Evolutionary conservation across 345 rosid species (phyloP).

Genomic region (Boechera retrofracta): DNA sequence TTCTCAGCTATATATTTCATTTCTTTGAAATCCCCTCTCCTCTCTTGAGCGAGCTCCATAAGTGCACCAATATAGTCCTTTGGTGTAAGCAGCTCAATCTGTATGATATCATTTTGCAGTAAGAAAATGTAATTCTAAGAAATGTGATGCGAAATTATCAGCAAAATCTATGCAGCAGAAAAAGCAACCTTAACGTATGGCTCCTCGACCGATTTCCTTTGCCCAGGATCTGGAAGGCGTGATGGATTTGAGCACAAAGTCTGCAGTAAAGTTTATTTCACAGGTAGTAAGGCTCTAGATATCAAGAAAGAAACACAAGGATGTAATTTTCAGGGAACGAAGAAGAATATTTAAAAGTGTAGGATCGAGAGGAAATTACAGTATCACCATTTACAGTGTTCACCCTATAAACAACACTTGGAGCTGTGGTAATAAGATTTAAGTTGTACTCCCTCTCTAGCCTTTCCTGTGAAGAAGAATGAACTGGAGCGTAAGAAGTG

Average conservation of each 20-base stretch:
- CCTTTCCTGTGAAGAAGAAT: slow-evolving; percentile 78
- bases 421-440: slow-evolving; percentile 97
- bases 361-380: slow-evolving; percentile 67
- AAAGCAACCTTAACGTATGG: slow-evolving; percentile 83
- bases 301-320: slow-evolving; percentile 20
- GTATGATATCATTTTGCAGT: slow-evolving; percentile 38
- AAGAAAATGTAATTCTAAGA: slow-evolving; percentile 23
- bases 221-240: slow-evolving; percentile 93
- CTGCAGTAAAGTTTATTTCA: slow-evolving; percentile 54
- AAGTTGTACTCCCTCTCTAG: slow-evolving; percentile 97
- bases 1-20: slow-evolving; percentile 91
- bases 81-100: slow-evolving; percentile 98
- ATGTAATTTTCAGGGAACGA: slow-evolving; percentile 27
- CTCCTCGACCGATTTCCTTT: slow-evolving; percentile 88
- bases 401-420: slow-evolving; percentile 97
- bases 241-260: slow-evolving; percentile 97
- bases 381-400: slow-evolving; percentile 70
- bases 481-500: slow-evolving; percentile 22
- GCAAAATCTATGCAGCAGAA: slow-evolving; percentile 19
- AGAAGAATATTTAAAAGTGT: slow-evolving; percentile 24
- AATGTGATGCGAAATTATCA: neutral
- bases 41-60: slow-evolving; percentile 97
- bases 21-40: slow-evolving; percentile 95
- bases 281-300: slow-evolving; percentile 39
- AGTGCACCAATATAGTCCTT: slow-evolving; percentile 92